Percentiles rank a stretch among this genome's conserved stretches.
These are phyloP conservation scores for Coniochaeta sp. DNA, from an alignment of 2,329 filamentous ascomycete species.

Conservation along the genomic window DNA sequence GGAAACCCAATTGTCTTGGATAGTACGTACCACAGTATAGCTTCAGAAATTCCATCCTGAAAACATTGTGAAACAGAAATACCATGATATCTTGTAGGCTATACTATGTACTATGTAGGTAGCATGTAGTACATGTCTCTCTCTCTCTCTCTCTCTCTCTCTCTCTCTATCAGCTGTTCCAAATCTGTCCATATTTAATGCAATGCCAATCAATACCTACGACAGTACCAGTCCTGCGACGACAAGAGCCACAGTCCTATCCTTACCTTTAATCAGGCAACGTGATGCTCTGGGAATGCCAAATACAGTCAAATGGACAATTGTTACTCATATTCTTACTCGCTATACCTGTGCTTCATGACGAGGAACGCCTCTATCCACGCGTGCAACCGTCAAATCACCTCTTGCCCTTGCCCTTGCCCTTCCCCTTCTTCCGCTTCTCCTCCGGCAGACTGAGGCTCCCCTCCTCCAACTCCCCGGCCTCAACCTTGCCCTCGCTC, in stretches of 20 bases:
- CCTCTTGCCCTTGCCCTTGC: conserved; percentile 16
- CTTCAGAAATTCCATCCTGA: too few relatives aligned
- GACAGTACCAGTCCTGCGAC: too few relatives aligned
- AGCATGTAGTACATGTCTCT: too few relatives aligned
- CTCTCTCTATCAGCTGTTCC: too few relatives aligned
- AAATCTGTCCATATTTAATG: too few relatives aligned
- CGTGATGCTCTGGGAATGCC: not conserved
- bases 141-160: too few relatives aligned
- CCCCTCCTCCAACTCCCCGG: conserved; percentile 69
- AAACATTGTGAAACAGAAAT: too few relatives aligned
- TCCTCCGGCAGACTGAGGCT: conserved; percentile 59
- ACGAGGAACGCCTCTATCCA: not conserved
- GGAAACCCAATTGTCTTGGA: not conserved
- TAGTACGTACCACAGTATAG: not conserved
- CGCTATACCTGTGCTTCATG: not conserved
- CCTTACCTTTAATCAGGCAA: too few relatives aligned
- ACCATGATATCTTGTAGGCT: too few relatives aligned
- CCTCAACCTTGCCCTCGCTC: conserved; percentile 48
- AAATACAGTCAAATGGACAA: not conserved
- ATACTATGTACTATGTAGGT: too few relatives aligned
- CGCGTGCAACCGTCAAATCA: not conserved
- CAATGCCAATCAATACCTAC: too few relatives aligned
- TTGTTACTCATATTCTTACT: not conserved
- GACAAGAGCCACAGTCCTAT: too few relatives aligned
- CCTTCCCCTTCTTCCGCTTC: conserved; percentile 45